Percentiles rank a stretch among this genome's conserved stretches.
phyloP scores from a whole-genome alignment of 257 asterid species.

The Nicotiana undulata region DNA sequence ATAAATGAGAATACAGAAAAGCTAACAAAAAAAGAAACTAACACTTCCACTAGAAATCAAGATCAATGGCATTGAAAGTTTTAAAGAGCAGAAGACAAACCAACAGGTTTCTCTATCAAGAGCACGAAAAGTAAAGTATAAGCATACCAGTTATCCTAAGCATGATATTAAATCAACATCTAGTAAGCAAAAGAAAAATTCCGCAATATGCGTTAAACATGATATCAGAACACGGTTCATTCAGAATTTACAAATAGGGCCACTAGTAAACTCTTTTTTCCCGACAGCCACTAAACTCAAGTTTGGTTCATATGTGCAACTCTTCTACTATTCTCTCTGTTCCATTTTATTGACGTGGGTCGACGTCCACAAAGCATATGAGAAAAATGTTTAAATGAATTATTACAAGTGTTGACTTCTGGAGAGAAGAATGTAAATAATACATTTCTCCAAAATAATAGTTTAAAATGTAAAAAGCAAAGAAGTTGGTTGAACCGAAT shows the following conservation, averaged over 20 bases:
- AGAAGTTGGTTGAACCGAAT: no score
- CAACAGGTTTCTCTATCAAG: background rate
- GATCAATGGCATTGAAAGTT: background rate
- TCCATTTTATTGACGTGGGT: no score
- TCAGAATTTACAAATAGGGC: background rate
- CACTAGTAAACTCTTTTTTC: background rate
- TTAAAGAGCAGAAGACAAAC: background rate
- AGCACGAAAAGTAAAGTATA: background rate
- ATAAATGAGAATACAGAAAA: conserved; percentile 5
- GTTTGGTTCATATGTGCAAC: no score
- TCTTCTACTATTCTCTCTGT: no score
- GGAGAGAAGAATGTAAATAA: no score
- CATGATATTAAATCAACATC: background rate
- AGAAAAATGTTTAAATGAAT: no score
- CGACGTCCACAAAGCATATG: no score
- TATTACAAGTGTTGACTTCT: no score
- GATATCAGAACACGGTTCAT: background rate
- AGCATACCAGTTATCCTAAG: background rate
- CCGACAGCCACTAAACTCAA: no score
- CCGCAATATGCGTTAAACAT: background rate
- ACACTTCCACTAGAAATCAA: background rate
- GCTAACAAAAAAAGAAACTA: background rate
- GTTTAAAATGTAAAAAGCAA: no score
- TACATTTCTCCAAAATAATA: no score
- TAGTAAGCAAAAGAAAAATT: no score